A percentile compares a stretch with the other conserved stretches of the same genome.
phyloP scores from a whole-genome alignment of 2,329 filamentous ascomycete species.

The Penicillium sp. region DNA sequence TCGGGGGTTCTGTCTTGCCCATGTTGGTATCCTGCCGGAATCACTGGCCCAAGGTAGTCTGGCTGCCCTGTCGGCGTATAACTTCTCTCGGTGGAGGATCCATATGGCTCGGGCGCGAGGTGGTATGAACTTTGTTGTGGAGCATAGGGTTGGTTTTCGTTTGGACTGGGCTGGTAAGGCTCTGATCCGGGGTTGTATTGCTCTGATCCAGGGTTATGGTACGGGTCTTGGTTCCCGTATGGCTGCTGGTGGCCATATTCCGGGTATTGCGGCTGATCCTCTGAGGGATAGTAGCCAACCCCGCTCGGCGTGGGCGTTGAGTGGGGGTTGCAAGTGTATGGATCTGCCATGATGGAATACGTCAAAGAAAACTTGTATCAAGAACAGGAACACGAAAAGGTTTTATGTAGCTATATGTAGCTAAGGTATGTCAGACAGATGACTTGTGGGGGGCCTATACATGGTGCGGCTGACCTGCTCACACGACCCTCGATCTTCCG shows the following conservation, averaged over 20 bases:
- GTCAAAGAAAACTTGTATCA: constrained; percentile 12
- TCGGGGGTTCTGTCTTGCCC: constrained; percentile 9
- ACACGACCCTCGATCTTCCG: constrained; percentile 22
- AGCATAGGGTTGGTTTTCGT: constrained; percentile 30
- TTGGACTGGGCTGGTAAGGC: constrained; percentile 19
- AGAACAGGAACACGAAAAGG: neutral
- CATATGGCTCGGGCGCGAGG: constrained; percentile 30
- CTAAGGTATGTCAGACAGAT: constrained; percentile 10
- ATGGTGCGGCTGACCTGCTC: constrained; percentile 30
- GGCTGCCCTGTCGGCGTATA: constrained; percentile 45
- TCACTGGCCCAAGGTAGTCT: constrained; percentile 37
- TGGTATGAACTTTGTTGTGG: constrained; percentile 29
- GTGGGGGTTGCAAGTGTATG: constrained; percentile 45
- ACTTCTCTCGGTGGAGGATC: constrained; percentile 37
- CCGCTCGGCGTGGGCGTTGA: constrained; percentile 27
- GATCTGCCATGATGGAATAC: constrained; percentile 50
- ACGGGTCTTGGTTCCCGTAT: constrained; percentile 16
- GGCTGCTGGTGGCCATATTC: constrained; percentile 29
- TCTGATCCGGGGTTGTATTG: constrained; percentile 29
- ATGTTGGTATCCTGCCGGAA: constrained; percentile 51
- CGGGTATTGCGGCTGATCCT: constrained; percentile 24
- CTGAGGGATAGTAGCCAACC: constrained; percentile 27
- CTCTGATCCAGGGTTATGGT: constrained; percentile 9
- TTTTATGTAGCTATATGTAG: neutral
- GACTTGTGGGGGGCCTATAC: constrained; percentile 14